Evolutionary conservation across 331 rosid species (phyloP).

Genomic region (Saraca asoca): DNA sequence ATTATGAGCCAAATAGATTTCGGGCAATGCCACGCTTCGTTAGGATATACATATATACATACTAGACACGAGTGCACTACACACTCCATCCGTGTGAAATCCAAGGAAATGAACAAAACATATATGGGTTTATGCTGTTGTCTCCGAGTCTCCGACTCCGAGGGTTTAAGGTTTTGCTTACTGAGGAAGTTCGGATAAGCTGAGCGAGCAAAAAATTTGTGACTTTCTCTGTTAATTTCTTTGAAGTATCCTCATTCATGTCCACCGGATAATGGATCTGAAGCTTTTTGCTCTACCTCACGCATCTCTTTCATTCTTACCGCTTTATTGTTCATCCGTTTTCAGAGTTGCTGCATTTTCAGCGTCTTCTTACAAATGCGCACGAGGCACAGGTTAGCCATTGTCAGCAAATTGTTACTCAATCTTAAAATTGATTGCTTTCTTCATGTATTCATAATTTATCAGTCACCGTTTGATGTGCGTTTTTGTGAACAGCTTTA

Average conservation of each 20-base stretch:
- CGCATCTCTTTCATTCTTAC: constrained; percentile 33
- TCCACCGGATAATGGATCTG: constrained; percentile 35
- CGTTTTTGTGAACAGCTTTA: constrained; percentile 41
- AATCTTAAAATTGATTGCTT: constrained; percentile 24
- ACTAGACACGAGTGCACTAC: too few relatives aligned
- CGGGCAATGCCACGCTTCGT: too few relatives aligned
- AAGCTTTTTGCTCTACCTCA: constrained; percentile 37
- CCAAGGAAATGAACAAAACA: too few relatives aligned
- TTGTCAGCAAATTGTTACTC: not conserved
- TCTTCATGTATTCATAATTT: constrained; percentile 20
- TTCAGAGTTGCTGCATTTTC: constrained; percentile 20
- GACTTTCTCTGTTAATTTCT: not conserved
- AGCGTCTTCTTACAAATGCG: constrained; percentile 33
- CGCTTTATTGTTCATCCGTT: constrained; percentile 28
- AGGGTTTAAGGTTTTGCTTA: too few relatives aligned
- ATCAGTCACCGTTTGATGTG: not conserved
- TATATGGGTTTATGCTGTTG: too few relatives aligned
- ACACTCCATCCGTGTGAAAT: too few relatives aligned
- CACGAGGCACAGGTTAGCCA: constrained; percentile 50
- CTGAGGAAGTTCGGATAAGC: too few relatives aligned
- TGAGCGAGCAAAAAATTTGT: too few relatives aligned
- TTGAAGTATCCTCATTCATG: not conserved
- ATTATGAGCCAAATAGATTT: too few relatives aligned
- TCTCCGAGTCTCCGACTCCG: too few relatives aligned
- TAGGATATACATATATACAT: too few relatives aligned